These are phyloP conservation scores for Blastobotrys robertii DNA, from an alignment of 805 yeast genomes.

Conservation along the genomic window DNA sequence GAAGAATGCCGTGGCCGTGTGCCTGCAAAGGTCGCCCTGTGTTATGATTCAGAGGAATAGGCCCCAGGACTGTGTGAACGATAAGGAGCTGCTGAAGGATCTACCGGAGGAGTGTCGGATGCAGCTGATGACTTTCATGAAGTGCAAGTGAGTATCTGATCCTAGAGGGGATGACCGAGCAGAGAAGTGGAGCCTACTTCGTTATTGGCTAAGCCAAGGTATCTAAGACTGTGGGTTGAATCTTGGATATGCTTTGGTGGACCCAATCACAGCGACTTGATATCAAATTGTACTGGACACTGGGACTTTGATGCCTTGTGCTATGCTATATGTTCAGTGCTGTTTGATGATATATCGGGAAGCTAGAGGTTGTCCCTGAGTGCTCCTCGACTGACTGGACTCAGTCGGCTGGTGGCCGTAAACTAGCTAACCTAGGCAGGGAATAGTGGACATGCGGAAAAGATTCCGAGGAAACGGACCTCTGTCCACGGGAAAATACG, in stretches of 20 bases:
- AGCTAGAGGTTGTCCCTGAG: too few relatives aligned
- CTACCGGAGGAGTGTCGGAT: conserved; percentile 84
- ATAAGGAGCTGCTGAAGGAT: conserved; percentile 65
- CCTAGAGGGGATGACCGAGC: background rate
- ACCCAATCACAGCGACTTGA: too few relatives aligned
- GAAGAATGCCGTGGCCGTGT: conserved; percentile 87
- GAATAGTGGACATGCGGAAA: conserved; percentile 84
- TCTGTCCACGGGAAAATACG: conserved; percentile 83
- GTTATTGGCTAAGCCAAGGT: too few relatives aligned
- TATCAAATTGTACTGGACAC: too few relatives aligned
- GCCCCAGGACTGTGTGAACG: conserved; percentile 77
- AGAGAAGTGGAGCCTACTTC: background rate
- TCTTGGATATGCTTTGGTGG: too few relatives aligned
- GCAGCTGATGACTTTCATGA: conserved; percentile 75
- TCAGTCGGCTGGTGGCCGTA: background rate
- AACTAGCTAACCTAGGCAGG: conserved; percentile 36
- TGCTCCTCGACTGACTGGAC: background rate
- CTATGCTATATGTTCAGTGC: too few relatives aligned
- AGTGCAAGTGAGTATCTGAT: conserved; percentile 50
- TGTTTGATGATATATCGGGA: too few relatives aligned
- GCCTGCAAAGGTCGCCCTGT: conserved; percentile 94
- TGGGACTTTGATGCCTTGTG: too few relatives aligned
- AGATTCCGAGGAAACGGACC: conserved; percentile 93
- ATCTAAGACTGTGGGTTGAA: too few relatives aligned
- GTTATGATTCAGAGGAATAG: conserved; percentile 83